phyloP scores from a whole-genome alignment of 2,329 filamentous ascomycete species.

The Knoxdaviesia capensis region DNA sequence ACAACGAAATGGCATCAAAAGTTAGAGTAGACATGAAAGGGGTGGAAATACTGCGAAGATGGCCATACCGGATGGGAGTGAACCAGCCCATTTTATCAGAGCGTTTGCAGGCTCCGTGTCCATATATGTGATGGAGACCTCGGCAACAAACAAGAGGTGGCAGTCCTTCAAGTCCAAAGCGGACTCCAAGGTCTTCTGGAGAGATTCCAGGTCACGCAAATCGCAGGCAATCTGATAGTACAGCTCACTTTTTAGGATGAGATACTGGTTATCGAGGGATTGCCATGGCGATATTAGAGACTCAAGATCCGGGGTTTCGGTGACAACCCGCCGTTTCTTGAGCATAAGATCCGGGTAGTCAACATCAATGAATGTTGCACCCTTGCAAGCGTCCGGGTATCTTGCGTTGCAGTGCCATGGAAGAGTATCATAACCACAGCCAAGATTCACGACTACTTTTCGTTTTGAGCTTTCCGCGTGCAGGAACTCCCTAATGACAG shows the following conservation, averaged over 20 bases:
- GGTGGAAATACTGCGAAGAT: not conserved
- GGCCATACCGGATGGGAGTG: slow-evolving; percentile 41
- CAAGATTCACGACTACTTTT: slow-evolving; percentile 67
- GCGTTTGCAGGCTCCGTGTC: slow-evolving; percentile 50
- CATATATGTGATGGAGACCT: slow-evolving; percentile 89
- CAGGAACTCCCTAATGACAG: slow-evolving; percentile 57
- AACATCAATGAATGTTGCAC: slow-evolving; percentile 58
- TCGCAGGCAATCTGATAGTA: slow-evolving; percentile 74
- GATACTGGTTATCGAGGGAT: slow-evolving; percentile 15
- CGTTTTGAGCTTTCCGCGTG: slow-evolving; percentile 21
- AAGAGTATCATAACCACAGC: slow-evolving; percentile 44
- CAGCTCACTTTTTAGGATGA: slow-evolving; percentile 43
- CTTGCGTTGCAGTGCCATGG: slow-evolving; percentile 64
- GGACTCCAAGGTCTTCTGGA: slow-evolving; percentile 37
- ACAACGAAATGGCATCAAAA: no score
- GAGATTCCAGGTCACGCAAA: slow-evolving; percentile 41
- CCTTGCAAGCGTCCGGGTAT: slow-evolving; percentile 35
- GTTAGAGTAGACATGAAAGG: no score
- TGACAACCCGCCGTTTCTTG: slow-evolving; percentile 50
- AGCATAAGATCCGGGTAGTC: slow-evolving; percentile 67
- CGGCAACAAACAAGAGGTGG: slow-evolving; percentile 61
- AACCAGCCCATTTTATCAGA: slow-evolving; percentile 60
- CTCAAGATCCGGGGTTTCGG: slow-evolving; percentile 36
- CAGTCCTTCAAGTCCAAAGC: slow-evolving; percentile 37
- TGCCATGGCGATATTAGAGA: slow-evolving; percentile 13